Evolutionary conservation across 2,329 filamentous ascomycete species (phyloP).

Genomic region (Pseudocercospora fuligena): DNA sequence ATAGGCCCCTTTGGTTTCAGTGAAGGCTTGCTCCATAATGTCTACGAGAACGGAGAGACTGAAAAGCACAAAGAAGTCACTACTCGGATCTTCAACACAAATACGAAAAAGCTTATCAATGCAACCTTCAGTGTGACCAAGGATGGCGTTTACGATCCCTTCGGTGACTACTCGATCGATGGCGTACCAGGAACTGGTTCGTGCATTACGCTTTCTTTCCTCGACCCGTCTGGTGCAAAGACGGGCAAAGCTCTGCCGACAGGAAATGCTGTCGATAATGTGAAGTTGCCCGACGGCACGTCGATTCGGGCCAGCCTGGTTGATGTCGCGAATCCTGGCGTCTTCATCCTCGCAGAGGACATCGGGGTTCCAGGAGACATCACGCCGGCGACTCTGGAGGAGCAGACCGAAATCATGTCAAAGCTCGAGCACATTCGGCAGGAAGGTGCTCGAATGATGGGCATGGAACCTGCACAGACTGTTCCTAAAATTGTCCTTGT

Average conservation of each 20-base stretch:
- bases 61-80: constrained; percentile 41
- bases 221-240: constrained; percentile 65
- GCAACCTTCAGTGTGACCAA: constrained; percentile 61
- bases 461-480: constrained; percentile 56
- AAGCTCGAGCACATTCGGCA: constrained; percentile 63
- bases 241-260: constrained; percentile 68
- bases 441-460: constrained; percentile 65
- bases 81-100: constrained; percentile 71
- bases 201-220: constrained; percentile 64
- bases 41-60: constrained; percentile 35
- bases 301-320: constrained; percentile 61
- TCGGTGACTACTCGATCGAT: constrained; percentile 65
- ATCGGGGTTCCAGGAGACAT: constrained; percentile 57
- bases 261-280: constrained; percentile 57
- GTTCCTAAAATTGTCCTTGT: constrained; percentile 69
- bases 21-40: constrained; percentile 52
- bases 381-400: constrained; percentile 60
- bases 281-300: constrained; percentile 45
- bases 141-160: constrained; percentile 43
- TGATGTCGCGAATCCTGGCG: constrained; percentile 67
- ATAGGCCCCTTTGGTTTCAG: constrained; percentile 70
- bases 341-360: constrained; percentile 63
- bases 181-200: constrained; percentile 65
- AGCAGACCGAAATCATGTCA: constrained; percentile 54
- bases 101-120: constrained; percentile 68